Evolutionary conservation across 371 early-diverging fungal species (phyloP), one percentile per base, ranked within the genome.

Genomic region (Lichtheimia hyalospora): DNA sequence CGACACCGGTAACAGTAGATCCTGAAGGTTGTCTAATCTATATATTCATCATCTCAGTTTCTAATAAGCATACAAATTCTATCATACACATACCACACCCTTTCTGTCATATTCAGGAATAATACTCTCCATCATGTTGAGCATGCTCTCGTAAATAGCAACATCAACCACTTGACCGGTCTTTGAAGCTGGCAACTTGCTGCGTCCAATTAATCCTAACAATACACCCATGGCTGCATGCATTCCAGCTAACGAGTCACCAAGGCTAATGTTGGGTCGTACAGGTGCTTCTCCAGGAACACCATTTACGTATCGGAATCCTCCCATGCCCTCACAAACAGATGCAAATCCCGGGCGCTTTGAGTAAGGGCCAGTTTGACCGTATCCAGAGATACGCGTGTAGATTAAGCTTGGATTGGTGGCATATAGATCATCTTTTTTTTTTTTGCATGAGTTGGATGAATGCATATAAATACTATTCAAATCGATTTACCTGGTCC

Each of bases 111-210:
- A 84, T 57, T 81, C 84, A 0, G 83, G 81, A 20, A 84, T 59
- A 48, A 79, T 67, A 7, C 80, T 69, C 54, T 84, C 84, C 80
- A 83, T 82, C 83, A 84, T 78, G 43, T 81, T 81, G 44, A 84
- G 60, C 52, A 84, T 67, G 49, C 72, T 71, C 48, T 84, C 84
- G 59, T 83, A 81, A 46, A 84, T 81, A 15, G 84, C 75, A 5
- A 84, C 82, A 66, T 84, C 84, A 3, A 84, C 75, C 2, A 83
- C 82, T 60, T 84, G 84, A 0, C 84, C 84, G 4, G 79, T 67
- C 27, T 54, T 61, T 16, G 20, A n/a, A 3, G 14, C 39, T 15
- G 34, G 15, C 5, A 79, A 18, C 46, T 77, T 76, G 59, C 78
- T 68, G 18, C 72, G 73, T 13, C 73, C 78, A 20, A 79, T 55